Evolutionary conservation across 208 protist genomes (phyloP), one percentile per base, ranked within the genome.

Genomic region (Leishmania gerbilli): DNA sequence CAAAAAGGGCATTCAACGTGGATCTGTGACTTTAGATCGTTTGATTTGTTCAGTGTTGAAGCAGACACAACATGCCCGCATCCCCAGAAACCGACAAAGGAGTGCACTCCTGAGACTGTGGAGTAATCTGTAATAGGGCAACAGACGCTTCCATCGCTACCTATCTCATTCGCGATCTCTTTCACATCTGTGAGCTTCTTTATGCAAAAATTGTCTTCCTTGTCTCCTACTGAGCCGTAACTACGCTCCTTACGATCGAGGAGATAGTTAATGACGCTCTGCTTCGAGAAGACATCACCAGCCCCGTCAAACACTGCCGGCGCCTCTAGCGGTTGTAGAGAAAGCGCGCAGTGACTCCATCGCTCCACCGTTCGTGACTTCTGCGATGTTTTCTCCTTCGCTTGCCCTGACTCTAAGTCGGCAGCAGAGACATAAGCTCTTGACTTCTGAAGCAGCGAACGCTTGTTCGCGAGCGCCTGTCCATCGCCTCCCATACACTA

Each of bases 401-500:
- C 19, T 5, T 79, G 49, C 21, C 62, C 65, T 37, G 56, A 69
- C 27, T 83, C 86, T 3, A 87, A 72, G 49, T 92, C 77, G 15
- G 77, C 40, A 2, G 81, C 62, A 7, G 79, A 90, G 40, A 87
- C 67, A 80, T 92, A 97, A 27, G 81, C 80, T 49, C 80, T 88
- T 11, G 86, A 85, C 55, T 90, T 90, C 21, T 90, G 82, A 2
- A 97, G 79, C 42, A 95, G 78, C 37, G 76, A 90, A 15, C 92
- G 86, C 64, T 95, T 97, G 80, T 97, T 97, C n/a, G 84, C 72
- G 68, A 95, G 77, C 24, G 91, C 89, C 65, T 97, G 93, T 0
- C 93, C 93, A 86, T 97, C 93, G 13, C 93, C 93, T 58, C 93
- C 93, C 93, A 97, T 94, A 15, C 45, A 45, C 21, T 49, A 60